Base-by-base conservation (phyloP, 208 protist species). In the Wallacemonas sp. region DNA sequence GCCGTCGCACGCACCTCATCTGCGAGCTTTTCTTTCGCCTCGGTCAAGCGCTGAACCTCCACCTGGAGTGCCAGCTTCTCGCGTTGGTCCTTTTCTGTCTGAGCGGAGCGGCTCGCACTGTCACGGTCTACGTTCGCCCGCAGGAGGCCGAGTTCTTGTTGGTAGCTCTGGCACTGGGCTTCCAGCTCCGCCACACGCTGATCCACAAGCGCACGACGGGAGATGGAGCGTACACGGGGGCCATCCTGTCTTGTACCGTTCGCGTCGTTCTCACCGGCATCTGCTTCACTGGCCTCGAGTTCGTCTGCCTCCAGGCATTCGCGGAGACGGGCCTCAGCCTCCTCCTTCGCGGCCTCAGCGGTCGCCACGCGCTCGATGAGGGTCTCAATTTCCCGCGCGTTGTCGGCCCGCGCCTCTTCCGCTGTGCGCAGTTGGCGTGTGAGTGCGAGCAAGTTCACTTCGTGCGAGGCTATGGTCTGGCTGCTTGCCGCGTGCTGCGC, bases 101-200 rank as follows among this genome's bases (percentile, higher is more conserved):
- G 46, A n/a, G 75, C 75, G 14, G 44, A 39, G 26, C 61, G 54
- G 12, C 72, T 45, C 12, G 63, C 46, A 27, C 34, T 51, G 26
- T 72, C 45, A 19, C 70, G 63, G 36, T 80, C 76, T 28, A 79
- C 44, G 59, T 84, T 69, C 27, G 80, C 80, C 22, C 72, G 69
- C 28, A 90, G 61, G 1, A 64, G 63, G 19, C 75, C 86, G 26
- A 93, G 36, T 59, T 88, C 74, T 19, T 70, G 61, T 26, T 70
- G 77, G 68, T 82, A 82, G n/a, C 60, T 55, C n/a, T 71, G 71
- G n/a, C 82, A 74, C 61, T 84, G 76, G 39, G 66, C 62, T 31
- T 54, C 61, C 14, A 90, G 55, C 24, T 30, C 8, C n/a, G 56
- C 2, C 22, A 66, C 26, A 9, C 66, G 60, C 8, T 60, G 28